Evolutionary conservation across 2,329 filamentous ascomycete species (phyloP).

Genomic region (Hypoxylon sp.): DNA sequence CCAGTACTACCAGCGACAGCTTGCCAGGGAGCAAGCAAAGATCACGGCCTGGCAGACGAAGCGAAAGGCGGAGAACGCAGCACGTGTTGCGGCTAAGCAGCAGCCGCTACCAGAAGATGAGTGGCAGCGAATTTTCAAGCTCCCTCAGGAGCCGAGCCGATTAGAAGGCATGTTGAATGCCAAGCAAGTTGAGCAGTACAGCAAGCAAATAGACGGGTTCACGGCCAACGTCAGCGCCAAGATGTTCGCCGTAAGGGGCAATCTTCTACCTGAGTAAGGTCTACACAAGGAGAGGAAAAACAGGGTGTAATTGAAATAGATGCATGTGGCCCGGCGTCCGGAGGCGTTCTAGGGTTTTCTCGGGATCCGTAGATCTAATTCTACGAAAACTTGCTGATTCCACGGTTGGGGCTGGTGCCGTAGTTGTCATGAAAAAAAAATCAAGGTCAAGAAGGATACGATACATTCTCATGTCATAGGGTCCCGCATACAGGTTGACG

Average conservation of each 20-base stretch:
- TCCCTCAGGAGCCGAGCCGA: constrained; percentile 92
- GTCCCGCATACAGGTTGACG: background rate
- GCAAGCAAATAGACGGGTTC: constrained; percentile 96
- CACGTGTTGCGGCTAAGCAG: constrained; percentile 88
- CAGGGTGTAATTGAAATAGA: constrained; percentile 35
- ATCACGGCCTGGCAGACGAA: constrained; percentile 97
- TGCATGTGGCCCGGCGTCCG: constrained; percentile 54
- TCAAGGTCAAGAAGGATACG: background rate
- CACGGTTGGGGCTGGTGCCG: background rate
- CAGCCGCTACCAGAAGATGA: constrained; percentile 91
- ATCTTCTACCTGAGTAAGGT: constrained; percentile 68
- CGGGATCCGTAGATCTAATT: constrained; percentile 44
- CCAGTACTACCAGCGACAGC: constrained; percentile 93
- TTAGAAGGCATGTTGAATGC: constrained; percentile 95
- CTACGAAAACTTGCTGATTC: constrained; percentile 33
- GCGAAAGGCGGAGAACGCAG: constrained; percentile 94
- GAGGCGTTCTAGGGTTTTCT: constrained; percentile 48
- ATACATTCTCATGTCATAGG: background rate
- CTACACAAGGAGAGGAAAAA: constrained; percentile 23
- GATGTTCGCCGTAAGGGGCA: constrained; percentile 95
- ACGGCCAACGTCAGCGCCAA: constrained; percentile 91
- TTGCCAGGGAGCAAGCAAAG: constrained; percentile 94
- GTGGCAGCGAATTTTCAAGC: constrained; percentile 98
- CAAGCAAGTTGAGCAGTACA: constrained; percentile 97
- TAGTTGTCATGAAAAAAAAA: constrained; percentile 8